Conservation (phyloP, 768 basidiomycete species). For the Tephrocybe rancida region DNA sequence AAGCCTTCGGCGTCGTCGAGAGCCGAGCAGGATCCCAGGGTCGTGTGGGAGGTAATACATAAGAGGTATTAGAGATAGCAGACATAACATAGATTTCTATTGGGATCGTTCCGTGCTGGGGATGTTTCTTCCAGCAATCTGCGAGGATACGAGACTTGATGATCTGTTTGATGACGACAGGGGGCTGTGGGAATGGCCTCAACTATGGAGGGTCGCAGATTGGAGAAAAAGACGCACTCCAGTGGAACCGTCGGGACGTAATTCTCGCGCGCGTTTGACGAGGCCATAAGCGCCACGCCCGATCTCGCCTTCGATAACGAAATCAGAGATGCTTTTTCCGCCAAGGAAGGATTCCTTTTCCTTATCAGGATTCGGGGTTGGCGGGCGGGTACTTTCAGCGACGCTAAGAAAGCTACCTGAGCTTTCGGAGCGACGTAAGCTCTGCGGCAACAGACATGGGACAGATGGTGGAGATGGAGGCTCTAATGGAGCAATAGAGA, state of each 20-base stretch:
- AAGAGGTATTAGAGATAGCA: constrained; percentile 79
- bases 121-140: constrained; percentile 99
- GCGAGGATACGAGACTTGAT: constrained; percentile 98
- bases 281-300: constrained; percentile 95
- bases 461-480: constrained; percentile 66
- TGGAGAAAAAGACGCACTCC: constrained; percentile 62
- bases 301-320: constrained; percentile 83
- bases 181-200: constrained; percentile 56
- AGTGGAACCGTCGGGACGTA: constrained; percentile 69
- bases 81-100: constrained; percentile 98
- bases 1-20: constrained; percentile 18
- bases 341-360: constrained; percentile 53
- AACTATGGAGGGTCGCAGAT: constrained; percentile 18
- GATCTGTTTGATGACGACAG: constrained; percentile 95
- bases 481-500: constrained; percentile 76
- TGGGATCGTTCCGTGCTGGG: constrained; percentile 92
- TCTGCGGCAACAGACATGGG: constrained; percentile 62
- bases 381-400: constrained; percentile 61
- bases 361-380: constrained; percentile 53
- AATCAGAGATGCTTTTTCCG: constrained; percentile 80
- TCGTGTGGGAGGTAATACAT: constrained; percentile 74
- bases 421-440: constrained; percentile 66
- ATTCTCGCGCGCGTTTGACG: constrained; percentile 88
- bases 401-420: constrained; percentile 64
- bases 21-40: constrained; percentile 83